Base-by-base conservation (phyloP, 345 rosid genomes). In the Salix dunnii region DNA sequence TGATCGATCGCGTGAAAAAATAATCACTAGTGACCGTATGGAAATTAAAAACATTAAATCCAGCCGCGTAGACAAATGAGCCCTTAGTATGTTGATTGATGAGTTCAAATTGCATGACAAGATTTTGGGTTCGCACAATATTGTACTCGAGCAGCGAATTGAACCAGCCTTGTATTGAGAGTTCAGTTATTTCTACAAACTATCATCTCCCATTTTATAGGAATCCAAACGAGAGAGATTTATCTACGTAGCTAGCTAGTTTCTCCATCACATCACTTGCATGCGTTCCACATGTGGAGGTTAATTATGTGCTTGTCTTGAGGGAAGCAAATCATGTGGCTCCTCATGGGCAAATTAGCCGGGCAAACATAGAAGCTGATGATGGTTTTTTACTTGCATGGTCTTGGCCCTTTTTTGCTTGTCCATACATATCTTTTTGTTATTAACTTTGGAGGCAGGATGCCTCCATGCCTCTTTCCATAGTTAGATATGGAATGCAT, bases 401-500 rank as follows among this genome's bases (percentile, higher is more conserved):
- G 61, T 20, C 25, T 53, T 53, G n/a, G n/a, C 61, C n/a, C 27
- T 55, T n/a, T 9, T 43, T 43, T 43, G 16, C 16, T 13, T 43
- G 16, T 43, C 2, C 16, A 12, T 43, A 13, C 12, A 43, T 43
- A 3, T 43, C 13, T 43, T 13, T 43, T 43, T 43, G 48, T 43
- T 43, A 11, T 43, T 12, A 8, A 21, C 12, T 21, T 21, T 55
- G 12, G 12, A 55, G 61, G 12, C 10, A 55, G 61, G 25, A 33
- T 5, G 35, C 35, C 35, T 33, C 35, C 61, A 55, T 55, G 27
- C 12, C 61, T 21, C 12, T 25, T 21, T n/a, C 61, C 61, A 7
- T 33, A 33, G 5, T 33, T 33, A 49, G 80, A 58, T 27, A 55
- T 67, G 84, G 80, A 76, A 70, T 42, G 28, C 31, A n/a, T 13